Base-by-base conservation (phyloP, 352 stramenopile species). In the Globisporangium canariense region DNA sequence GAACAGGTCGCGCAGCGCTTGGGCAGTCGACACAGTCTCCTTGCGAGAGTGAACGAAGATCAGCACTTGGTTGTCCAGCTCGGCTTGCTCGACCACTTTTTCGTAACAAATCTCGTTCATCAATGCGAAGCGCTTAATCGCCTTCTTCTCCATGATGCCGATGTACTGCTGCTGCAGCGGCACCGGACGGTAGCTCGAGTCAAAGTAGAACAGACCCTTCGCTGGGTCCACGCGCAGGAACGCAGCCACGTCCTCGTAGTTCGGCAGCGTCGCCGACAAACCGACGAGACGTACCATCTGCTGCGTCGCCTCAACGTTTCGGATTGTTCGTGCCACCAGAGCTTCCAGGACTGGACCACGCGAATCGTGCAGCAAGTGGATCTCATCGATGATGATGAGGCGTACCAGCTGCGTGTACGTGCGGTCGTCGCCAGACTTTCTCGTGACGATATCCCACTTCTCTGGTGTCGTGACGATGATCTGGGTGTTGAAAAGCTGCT, bases 101-200 rank as follows among this genome's bases (percentile, higher is more conserved):
- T 99, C 98, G 72, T 99, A 99, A 67, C 97, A 99, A 66, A 99
- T 99, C 65, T 99, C 95, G 79, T 99, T 99, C 90, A 99, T 99
- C 70, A 99, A 78, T 49, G 97, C 88, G 67, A 99, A 98, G 2
- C 97, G 87, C 76, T 99, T 99, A 62, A 99, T 97, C 30, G 98
- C 95, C 78, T 99, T 99, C 69, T 98, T 98, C 77, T 99, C 97
- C 53, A 97, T 99, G 47, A 99, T 97, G 13, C 98, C 98, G 73
- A 99, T 98, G 75, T 99, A 99, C 76, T 99, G 97, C 84, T 99
- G 98, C 76, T 99, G 97, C 66, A 99, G 76, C 5, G 98, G 97
- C 62, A 99, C 98, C 4, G 98, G 98, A 3, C 98, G 93, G 75
- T 98, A 99, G 53, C 90, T 98, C 66, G 98, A 98, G 69, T 99